Evolutionary conservation across 805 yeast species (phyloP), one percentile per base, ranked within the genome.

Genomic region (Tetrapisispora pingtungensis): DNA sequence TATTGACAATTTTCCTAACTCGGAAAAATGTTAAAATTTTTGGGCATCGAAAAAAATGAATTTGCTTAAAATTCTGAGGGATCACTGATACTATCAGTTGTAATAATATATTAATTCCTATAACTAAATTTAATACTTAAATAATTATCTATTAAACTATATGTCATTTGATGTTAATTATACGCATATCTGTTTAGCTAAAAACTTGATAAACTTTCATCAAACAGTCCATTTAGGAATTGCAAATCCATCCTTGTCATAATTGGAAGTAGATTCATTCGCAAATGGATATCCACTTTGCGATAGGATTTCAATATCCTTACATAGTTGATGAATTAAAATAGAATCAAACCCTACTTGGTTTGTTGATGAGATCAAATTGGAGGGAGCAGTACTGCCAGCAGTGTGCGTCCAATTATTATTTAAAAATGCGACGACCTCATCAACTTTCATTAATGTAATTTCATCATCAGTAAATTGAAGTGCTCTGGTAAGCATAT

Each of bases 281-380:
- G 20, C 20, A 4, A 36, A 13, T 26, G 33, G 39, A 12, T 22
- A 20, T 14, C 22, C 27, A 8, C 36, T 40, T 20, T 41, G 26
- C 4, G 44, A 35, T 10, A 41, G 17, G 10, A 24, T 22, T 38
- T 50, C 42, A 12, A 64, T 57, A 42, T 64, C 67, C 18, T 54
- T 49, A 31, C 66, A 59, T 17, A 64, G 44, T 33, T 63, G 66
- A 18, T 52, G 56, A n/a, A 62, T 58, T 24, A 64, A 45, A 13
- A 64, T 55, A 1, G 68, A 64, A 43, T 61, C 64, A 18, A 53
- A 51, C 3, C 67, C 67, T 13, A 62, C 66, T 47, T 58, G 56
- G 36, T 45, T 36, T n/a, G 44, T 33, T 40, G 41, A 38, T 41
- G 27, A 26, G 39, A 18, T 17, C 26, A 32, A 24, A 30, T 35